Conservation (phyloP, 208 protist species). For the Jaenimonas drosophilae region DNA sequence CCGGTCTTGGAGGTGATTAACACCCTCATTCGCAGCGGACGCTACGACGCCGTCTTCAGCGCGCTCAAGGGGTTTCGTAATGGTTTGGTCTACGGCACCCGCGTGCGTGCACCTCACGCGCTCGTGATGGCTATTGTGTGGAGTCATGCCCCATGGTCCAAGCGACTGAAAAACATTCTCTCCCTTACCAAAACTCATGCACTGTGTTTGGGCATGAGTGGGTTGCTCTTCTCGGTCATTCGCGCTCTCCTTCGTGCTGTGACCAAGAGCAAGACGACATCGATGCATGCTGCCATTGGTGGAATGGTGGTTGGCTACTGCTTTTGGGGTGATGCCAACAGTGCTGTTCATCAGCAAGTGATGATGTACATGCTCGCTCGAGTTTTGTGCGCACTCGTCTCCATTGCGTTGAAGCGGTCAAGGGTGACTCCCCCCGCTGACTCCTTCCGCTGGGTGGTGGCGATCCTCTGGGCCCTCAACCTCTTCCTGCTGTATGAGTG, state of each 20-base stretch:
- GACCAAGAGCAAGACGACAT: conserved; percentile 14
- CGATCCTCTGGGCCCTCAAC: conserved; percentile 58
- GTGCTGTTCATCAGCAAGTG: conserved; percentile 76
- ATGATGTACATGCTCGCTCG: conserved; percentile 87
- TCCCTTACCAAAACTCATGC: conserved; percentile 62
- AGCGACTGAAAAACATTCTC: conserved; percentile 48
- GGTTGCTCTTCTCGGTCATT: conserved; percentile 45
- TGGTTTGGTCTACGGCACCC: conserved; percentile 77
- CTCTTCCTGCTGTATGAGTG: conserved; percentile 64
- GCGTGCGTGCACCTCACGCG: conserved; percentile 77
- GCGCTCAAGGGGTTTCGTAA: conserved; percentile 81
- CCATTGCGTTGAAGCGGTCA: conserved; percentile 16
- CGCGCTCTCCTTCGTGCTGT: conserved; percentile 19
- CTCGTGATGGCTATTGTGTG: conserved; percentile 84
- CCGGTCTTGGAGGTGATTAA: conserved; percentile 21
- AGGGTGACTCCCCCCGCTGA: conserved; percentile 8
- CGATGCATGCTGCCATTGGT: conserved; percentile 71
- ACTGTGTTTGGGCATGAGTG: conserved; percentile 52
- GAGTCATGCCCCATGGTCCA: conserved; percentile 48
- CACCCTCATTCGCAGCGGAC: conserved; percentile 48
- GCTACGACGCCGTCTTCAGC: conserved; percentile 48
- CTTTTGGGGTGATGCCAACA: conserved; percentile 66
- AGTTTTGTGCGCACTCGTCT: conserved; percentile 39
- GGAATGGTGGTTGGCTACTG: conserved; percentile 59
- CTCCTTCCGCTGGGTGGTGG: conserved; percentile 53